These are phyloP conservation scores for Linnemannia zychae DNA, from an alignment of 192 early-diverging fungal genomes.

Conservation along the genomic window DNA sequence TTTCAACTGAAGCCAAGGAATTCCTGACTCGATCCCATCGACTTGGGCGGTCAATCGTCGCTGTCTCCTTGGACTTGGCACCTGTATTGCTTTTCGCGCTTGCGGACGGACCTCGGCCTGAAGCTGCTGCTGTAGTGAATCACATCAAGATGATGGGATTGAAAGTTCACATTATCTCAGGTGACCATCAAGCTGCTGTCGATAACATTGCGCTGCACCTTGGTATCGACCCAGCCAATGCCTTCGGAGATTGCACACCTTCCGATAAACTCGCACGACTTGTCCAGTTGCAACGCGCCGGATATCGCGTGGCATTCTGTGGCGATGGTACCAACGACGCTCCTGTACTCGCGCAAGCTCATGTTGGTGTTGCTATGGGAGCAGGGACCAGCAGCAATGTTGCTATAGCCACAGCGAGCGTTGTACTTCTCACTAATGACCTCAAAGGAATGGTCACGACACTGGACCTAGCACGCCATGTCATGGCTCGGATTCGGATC, in stretches of 20 bases:
- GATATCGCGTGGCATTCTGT: slow-evolving; percentile 78
- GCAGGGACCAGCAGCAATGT: slow-evolving; percentile 87
- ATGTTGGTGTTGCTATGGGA: slow-evolving; percentile 88
- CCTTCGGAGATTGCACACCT: slow-evolving; percentile 75
- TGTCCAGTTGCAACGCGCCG: neutral
- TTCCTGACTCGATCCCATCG: slow-evolving; percentile 26
- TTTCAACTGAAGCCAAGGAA: neutral
- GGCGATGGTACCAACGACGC: slow-evolving; percentile 96
- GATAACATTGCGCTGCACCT: slow-evolving; percentile 66
- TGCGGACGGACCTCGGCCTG: slow-evolving; percentile 69
- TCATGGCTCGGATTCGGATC: slow-evolving; percentile 79
- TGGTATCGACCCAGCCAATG: slow-evolving; percentile 65
- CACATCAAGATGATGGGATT: slow-evolving; percentile 61
- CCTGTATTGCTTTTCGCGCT: slow-evolving; percentile 56
- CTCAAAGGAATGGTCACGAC: slow-evolving; percentile 79
- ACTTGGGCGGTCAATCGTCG: slow-evolving; percentile 63
- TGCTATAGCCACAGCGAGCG: slow-evolving; percentile 87
- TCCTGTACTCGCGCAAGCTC: slow-evolving; percentile 85
- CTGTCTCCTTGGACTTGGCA: neutral
- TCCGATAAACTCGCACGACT: slow-evolving; percentile 1
- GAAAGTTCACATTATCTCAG: slow-evolving; percentile 80
- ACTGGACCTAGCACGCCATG: slow-evolving; percentile 73
- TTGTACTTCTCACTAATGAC: slow-evolving; percentile 81
- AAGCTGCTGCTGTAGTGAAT: slow-evolving; percentile 61
- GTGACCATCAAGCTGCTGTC: slow-evolving; percentile 75